A percentile compares a stretch with the other conserved stretches of the same genome.
These are phyloP conservation scores for Plasmodium malariae DNA, from an alignment of 169 alveolate species.

Conservation along the genomic window DNA sequence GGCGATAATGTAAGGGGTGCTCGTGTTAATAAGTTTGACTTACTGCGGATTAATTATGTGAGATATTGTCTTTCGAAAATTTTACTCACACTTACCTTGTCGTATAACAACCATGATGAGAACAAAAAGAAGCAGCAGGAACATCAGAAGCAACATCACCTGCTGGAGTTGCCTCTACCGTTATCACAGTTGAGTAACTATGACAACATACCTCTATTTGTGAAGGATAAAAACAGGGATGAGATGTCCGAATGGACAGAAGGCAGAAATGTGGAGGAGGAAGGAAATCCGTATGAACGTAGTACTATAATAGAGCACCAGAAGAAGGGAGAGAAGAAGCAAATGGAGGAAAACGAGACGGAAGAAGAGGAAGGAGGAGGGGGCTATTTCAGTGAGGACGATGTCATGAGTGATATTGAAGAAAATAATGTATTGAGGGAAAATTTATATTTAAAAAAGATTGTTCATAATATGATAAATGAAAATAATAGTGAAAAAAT, in stretches of 20 bases:
- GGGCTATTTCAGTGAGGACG: slow-evolving; percentile 41
- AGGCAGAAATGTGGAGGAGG: too few species aligned
- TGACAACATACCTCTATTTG: too few species aligned
- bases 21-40: slow-evolving; percentile 24
- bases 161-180: too few species aligned
- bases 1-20: neutral
- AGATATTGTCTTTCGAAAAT: slow-evolving; percentile 2
- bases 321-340: too few species aligned
- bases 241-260: too few species aligned
- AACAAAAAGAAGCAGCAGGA: neutral
- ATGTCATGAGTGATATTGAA: slow-evolving; percentile 39
- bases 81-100: slow-evolving; percentile 5
- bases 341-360: too few species aligned
- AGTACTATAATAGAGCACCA: too few species aligned
- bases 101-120: slow-evolving; percentile 22
- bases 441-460: slow-evolving; percentile 16
- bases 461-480: slow-evolving; percentile 19
- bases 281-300: too few species aligned
- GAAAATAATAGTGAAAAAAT: slow-evolving; percentile 43
- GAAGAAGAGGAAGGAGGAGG: neutral
- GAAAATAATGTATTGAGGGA: slow-evolving; percentile 30
- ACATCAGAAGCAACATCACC: too few species aligned
- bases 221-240: too few species aligned
- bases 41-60: slow-evolving; percentile 25
- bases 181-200: too few species aligned